Percentiles rank a stretch among this genome's conserved stretches.
Evolutionary conservation across 352 stramenopile genomes (phyloP).

Genomic region (Pythium aristosporum): DNA sequence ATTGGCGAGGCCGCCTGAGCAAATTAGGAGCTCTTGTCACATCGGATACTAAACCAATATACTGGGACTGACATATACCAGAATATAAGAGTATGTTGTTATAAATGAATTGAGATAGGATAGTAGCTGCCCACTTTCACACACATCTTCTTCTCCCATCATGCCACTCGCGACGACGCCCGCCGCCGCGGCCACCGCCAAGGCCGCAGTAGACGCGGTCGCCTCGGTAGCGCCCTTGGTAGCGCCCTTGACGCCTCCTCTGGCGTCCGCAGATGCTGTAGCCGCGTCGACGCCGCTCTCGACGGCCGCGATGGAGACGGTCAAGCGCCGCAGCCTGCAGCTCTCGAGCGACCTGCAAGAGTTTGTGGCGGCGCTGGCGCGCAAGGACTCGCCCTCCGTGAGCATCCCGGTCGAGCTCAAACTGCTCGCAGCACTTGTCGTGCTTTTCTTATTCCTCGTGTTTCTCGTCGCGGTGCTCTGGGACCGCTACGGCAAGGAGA

Average conservation of each 20-base stretch:
- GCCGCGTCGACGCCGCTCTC: slow-evolving; percentile 13
- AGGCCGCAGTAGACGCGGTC: neutral
- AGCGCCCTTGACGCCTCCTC: neutral
- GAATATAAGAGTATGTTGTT: neutral
- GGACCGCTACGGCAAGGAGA: slow-evolving; percentile 84
- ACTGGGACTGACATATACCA: neutral
- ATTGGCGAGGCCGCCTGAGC: slow-evolving; percentile 11
- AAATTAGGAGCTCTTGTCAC: neutral
- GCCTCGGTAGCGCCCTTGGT: neutral
- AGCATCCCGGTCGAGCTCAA: slow-evolving; percentile 63
- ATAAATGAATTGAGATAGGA: slow-evolving; percentile 42
- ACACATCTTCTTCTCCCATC: neutral
- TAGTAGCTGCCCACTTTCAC: neutral
- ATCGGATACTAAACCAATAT: slow-evolving; percentile 2
- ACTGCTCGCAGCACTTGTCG: slow-evolving; percentile 56
- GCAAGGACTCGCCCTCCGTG: slow-evolving; percentile 31
- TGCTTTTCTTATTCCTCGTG: slow-evolving; percentile 77
- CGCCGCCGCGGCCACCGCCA: neutral
- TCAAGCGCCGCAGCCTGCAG: slow-evolving; percentile 26
- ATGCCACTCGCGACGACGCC: slow-evolving; percentile 2
- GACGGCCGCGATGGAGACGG: slow-evolving; percentile 25
- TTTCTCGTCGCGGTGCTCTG: slow-evolving; percentile 83
- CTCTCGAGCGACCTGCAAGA: slow-evolving; percentile 20
- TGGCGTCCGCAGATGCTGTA: neutral
- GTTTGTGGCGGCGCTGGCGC: slow-evolving; percentile 25